Evolutionary conservation across 1,284 basidiomycete species (phyloP).

Genomic region (Ustilago esculenta): DNA sequence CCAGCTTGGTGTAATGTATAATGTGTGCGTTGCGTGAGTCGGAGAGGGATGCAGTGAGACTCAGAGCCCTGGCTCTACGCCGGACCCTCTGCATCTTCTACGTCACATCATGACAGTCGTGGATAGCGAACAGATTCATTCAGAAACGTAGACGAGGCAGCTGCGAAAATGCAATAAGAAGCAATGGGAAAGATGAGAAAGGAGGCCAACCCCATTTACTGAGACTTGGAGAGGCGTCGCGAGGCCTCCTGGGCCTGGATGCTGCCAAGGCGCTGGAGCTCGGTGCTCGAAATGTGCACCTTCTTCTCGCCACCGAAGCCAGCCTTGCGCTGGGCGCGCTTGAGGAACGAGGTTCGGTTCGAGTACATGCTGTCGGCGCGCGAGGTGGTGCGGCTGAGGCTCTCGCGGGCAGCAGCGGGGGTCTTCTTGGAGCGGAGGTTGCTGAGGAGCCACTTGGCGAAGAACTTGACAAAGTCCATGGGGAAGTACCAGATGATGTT

Average conservation of each 20-base stretch:
- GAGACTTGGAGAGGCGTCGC: slow-evolving; percentile 75
- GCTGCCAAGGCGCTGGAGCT: slow-evolving; percentile 82
- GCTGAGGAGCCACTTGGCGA: slow-evolving; percentile 77
- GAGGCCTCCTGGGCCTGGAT: slow-evolving; percentile 83
- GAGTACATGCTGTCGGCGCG: slow-evolving; percentile 92
- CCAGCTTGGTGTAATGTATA: no score
- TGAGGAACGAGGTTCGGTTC: slow-evolving; percentile 88
- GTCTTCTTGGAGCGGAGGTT: slow-evolving; percentile 67
- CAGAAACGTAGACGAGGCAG: slow-evolving; percentile 8
- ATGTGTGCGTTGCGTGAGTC: no score
- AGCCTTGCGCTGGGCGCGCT: slow-evolving; percentile 82
- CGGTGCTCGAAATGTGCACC: slow-evolving; percentile 76
- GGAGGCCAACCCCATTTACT: slow-evolving; percentile 42
- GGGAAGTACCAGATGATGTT: slow-evolving; percentile 95
- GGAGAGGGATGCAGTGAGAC: no score
- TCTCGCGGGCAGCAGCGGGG: slow-evolving; percentile 71
- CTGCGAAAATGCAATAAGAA: slow-evolving; percentile 9
- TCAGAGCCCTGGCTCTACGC: not conserved
- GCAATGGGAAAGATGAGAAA: slow-evolving; percentile 1
- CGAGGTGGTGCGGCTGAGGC: slow-evolving; percentile 86
- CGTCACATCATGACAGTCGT: not conserved
- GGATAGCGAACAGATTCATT: slow-evolving; percentile 3
- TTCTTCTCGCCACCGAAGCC: slow-evolving; percentile 78
- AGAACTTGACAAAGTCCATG: slow-evolving; percentile 93
- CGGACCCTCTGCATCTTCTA: not conserved